Evolutionary conservation across 176 grass and related monocot genomes (phyloP).

Genomic region (Pharus latifolius): DNA sequence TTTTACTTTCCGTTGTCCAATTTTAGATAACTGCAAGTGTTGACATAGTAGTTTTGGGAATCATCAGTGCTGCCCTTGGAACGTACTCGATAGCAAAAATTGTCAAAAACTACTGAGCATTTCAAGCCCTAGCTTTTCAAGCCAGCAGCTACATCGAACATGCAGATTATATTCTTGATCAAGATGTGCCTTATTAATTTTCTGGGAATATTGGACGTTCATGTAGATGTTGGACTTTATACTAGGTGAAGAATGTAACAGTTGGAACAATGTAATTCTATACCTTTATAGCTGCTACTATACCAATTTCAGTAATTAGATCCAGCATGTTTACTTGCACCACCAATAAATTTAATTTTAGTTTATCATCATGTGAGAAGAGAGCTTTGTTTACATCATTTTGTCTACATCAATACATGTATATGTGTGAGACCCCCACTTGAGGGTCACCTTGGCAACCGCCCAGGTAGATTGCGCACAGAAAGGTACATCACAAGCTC

Average conservation of each 20-base stretch:
- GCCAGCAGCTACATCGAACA: not conserved
- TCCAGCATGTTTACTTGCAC: not conserved
- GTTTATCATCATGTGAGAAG: not conserved
- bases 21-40: slow-evolving; percentile 51
- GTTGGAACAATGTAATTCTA: not conserved
- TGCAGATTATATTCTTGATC: no score
- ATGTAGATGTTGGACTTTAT: not conserved
- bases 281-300: not conserved
- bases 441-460: no score
- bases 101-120: slow-evolving; percentile 25
- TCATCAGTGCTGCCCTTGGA: slow-evolving; percentile 34
- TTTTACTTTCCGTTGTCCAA: not conserved
- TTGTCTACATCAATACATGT: no score
- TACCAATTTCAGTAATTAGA: not conserved
- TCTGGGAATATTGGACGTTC: not conserved
- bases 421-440: no score
- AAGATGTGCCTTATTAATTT: not conserved
- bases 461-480: no score
- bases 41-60: slow-evolving; percentile 42
- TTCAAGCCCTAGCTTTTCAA: not conserved
- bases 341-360: not conserved
- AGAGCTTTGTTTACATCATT: no score
- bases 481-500: no score
- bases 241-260: not conserved
- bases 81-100: slow-evolving; percentile 63